Evolutionary conservation across 2,329 filamentous ascomycete genomes (phyloP).

Genomic region (Aspergillus neotritici): DNA sequence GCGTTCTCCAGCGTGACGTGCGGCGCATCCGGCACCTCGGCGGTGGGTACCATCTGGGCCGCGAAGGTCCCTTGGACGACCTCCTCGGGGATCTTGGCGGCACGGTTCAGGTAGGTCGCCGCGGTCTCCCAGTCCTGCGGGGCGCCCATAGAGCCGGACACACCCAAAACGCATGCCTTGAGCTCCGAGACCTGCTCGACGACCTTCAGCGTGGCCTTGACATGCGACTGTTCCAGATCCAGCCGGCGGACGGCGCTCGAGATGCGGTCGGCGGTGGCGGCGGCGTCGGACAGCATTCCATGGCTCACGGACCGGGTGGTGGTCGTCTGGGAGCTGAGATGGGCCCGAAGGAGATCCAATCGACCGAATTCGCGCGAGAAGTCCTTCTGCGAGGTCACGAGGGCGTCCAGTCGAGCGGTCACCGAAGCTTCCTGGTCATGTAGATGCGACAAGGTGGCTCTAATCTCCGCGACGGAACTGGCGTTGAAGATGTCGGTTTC

Average conservation of each 20-base stretch:
- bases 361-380: constrained; percentile 80
- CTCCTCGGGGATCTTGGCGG: constrained; percentile 70
- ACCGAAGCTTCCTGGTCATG: constrained; percentile 70
- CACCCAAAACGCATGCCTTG: constrained; percentile 91
- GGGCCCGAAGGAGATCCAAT: constrained; percentile 81
- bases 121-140: constrained; percentile 98
- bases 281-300: constrained; percentile 82
- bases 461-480: constrained; percentile 71
- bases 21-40: constrained; percentile 89
- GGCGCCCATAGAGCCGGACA: constrained; percentile 92
- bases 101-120: constrained; percentile 79
- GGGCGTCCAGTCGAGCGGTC: constrained; percentile 65
- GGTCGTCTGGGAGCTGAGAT: constrained; percentile 79
- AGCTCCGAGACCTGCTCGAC: constrained; percentile 96
- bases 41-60: constrained; percentile 85
- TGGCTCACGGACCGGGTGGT: constrained; percentile 77
- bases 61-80: constrained; percentile 84
- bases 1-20: constrained; percentile 80
- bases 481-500: constrained; percentile 57
- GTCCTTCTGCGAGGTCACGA: constrained; percentile 78
- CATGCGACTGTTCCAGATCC: constrained; percentile 84
- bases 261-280: constrained; percentile 76
- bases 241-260: constrained; percentile 81
- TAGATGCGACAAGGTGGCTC: constrained; percentile 67
- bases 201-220: constrained; percentile 82